Percentiles rank a stretch among this genome's conserved stretches.
Conservation (phyloP, 176 grass and related monocot species). For the Carex scoparia region DNA sequence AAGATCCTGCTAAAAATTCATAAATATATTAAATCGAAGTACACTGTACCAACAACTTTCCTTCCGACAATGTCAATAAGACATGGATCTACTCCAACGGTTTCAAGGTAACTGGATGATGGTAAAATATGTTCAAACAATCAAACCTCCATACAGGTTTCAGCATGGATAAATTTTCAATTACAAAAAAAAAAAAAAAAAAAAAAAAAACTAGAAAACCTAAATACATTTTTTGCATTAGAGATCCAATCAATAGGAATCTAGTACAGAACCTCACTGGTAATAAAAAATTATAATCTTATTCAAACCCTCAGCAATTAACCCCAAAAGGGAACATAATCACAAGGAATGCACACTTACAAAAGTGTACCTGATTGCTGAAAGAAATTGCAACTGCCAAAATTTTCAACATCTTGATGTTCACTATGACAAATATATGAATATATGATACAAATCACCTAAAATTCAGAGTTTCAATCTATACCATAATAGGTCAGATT, state of each 20-base stretch:
- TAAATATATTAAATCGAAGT: background rate
- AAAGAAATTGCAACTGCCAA: background rate
- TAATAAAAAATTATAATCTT: background rate
- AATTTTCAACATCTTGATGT: background rate
- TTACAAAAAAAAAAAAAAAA: background rate
- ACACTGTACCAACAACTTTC: background rate
- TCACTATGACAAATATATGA: background rate
- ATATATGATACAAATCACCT: background rate
- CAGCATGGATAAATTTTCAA: background rate
- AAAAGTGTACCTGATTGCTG: background rate
- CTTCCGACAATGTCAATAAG: background rate
- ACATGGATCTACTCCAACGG: background rate
- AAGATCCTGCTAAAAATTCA: background rate
- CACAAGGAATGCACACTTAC: background rate
- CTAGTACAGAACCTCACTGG: background rate
- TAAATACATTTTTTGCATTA: background rate
- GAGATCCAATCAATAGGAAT: background rate
- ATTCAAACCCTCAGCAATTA: background rate
- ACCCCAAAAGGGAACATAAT: background rate
- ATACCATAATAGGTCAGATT: background rate
- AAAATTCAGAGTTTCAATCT: background rate
- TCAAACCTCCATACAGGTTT: background rate
- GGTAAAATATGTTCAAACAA: background rate
- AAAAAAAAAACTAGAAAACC: background rate
- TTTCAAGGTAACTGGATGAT: background rate